Base-by-base conservation (phyloP, 1,139 yeast species). In the Lodderomyces metapsilosis region DNA sequence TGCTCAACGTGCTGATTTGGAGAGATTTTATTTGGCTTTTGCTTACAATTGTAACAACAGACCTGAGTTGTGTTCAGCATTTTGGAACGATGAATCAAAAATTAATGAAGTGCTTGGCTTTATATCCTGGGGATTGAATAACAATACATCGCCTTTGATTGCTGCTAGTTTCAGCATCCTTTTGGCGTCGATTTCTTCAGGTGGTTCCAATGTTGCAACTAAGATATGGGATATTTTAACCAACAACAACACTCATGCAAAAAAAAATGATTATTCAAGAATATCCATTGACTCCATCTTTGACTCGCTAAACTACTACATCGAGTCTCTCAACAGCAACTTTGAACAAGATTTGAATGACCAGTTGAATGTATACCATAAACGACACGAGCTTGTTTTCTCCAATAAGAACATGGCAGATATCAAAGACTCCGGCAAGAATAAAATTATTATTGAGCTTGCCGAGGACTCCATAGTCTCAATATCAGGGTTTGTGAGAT, bases 401-500 rank as follows among this genome's bases (percentile, higher is more conserved):
- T 55, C 71, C 1, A 51, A 54, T 21, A 46, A 47, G 25, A 39
- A 50, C 2, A 45, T 49, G 7, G 48, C 46, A 13, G 53, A 52
- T 7, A 52, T 50, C 11, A 57, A 52, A 18, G 56, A 52, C 20
- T 31, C 50, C 1, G 43, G 47, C 3, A 40, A 42, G 12, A 57
- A 53, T 38, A 52, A 56, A 41, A 57, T 67, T 15, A 45, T 64
- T 2, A 66, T 78, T 16, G 91, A 84, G 41, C 67, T 91, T 34
- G 87, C 87, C 23, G 95, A 88, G 51, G 96, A 88, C 56, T 84
- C 91, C 0, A 65, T 86, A n/a, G 76, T 88, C 6, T 80, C 87
- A 42, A 69, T 89, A 7, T 76, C 91, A 0, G 88, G 96, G 0
- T 82, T 86, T 52, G 66, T 88, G 16, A 66, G 68, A 44, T 59